Conservation (phyloP, 2,329 filamentous ascomycete species). For the Cercospora canescens region DNA sequence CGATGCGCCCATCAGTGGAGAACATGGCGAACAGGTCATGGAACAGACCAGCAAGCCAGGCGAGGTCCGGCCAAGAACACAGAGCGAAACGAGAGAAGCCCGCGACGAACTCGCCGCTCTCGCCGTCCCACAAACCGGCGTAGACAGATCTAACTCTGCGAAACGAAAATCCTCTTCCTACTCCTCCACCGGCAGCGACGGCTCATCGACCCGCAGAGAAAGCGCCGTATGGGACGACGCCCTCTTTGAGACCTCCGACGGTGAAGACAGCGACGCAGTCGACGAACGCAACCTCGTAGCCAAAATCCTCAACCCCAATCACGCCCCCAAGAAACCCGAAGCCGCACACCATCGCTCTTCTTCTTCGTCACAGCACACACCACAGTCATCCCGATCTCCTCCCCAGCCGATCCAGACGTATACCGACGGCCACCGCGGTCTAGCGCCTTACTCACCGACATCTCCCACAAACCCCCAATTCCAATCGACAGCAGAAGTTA, state of each 20-base stretch:
- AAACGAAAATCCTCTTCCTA: constrained; percentile 17
- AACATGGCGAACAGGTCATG: constrained; percentile 34
- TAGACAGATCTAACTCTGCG: constrained; percentile 26
- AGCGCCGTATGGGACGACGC: constrained; percentile 51
- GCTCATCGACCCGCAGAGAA: constrained; percentile 35
- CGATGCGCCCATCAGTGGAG: constrained; percentile 56
- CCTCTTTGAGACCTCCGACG: constrained; percentile 49
- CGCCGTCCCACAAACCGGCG: constrained; percentile 35
- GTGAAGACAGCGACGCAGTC: constrained; percentile 46
- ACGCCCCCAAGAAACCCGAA: constrained; percentile 26
- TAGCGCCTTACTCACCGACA: constrained; percentile 29
- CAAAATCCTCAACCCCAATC: constrained; percentile 32
- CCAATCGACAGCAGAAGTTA: constrained; percentile 16
- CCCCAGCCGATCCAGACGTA: constrained; percentile 15
- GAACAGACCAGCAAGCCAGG: constrained; percentile 40
- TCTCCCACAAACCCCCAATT: constrained; percentile 4
- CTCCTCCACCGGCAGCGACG: constrained; percentile 14
- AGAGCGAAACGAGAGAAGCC: constrained; percentile 52
- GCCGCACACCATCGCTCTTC: constrained; percentile 20
- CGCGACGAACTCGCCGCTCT: constrained; percentile 41
- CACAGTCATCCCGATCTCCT: neutral
- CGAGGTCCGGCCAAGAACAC: constrained; percentile 41
- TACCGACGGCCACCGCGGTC: constrained; percentile 41
- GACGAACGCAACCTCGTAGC: constrained; percentile 34
- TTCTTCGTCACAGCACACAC: neutral